Evolutionary conservation across 176 grass and related monocot species (phyloP).

Genomic region (Musa troglodytarum): DNA sequence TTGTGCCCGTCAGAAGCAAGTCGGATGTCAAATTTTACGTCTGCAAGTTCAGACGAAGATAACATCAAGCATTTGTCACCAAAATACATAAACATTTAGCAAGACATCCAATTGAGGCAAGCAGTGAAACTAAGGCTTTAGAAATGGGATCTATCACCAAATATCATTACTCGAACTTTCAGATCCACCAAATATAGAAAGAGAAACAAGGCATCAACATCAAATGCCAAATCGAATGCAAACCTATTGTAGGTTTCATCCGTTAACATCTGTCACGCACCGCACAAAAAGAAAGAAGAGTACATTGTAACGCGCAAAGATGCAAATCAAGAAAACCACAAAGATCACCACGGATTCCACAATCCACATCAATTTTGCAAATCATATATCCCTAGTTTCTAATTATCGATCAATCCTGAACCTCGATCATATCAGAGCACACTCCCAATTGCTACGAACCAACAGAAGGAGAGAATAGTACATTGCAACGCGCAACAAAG

Average conservation of each 20-base stretch:
- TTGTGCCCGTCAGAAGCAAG: background rate
- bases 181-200: background rate
- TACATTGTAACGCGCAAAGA: background rate
- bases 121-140: background rate
- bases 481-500: too few species aligned
- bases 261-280: background rate
- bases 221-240: background rate
- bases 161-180: background rate
- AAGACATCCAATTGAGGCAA: background rate
- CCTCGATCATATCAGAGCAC: background rate
- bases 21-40: background rate
- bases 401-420: background rate
- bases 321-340: background rate
- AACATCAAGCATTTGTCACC: too few species aligned
- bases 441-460: background rate
- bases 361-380: background rate
- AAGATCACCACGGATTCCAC: background rate
- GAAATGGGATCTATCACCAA: background rate
- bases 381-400: background rate
- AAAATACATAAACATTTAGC: too few species aligned
- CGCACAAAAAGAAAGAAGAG: background rate
- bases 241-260: background rate
- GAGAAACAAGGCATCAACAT: background rate
- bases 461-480: too few species aligned
- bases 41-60: too few species aligned